phyloP scores from a whole-genome alignment of 306 rosid species.

The Gastrolobium villosum region DNA sequence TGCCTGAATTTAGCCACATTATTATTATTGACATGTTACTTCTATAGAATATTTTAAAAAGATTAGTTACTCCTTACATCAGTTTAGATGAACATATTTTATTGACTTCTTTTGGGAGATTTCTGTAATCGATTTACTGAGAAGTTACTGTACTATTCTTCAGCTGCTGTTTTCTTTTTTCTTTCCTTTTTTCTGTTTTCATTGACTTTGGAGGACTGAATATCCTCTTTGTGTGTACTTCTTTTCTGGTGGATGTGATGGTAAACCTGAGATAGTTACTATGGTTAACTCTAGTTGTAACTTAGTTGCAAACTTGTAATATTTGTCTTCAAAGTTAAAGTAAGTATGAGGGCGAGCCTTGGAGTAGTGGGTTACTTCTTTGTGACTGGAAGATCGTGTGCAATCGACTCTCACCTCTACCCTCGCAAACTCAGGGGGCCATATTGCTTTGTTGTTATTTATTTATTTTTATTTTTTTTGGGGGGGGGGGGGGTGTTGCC shows the following conservation, averaged over 20 bases:
- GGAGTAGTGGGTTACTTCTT: too few relatives aligned
- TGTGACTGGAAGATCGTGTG: too few relatives aligned
- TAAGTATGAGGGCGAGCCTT: background rate
- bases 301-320: background rate
- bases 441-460: too few relatives aligned
- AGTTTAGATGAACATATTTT: background rate
- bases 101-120: background rate
- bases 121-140: background rate
- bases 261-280: background rate
- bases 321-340: background rate
- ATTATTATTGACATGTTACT: too few relatives aligned
- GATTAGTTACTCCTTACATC: too few relatives aligned
- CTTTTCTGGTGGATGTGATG: background rate
- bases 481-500: too few relatives aligned
- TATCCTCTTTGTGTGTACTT: background rate
- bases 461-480: too few relatives aligned
- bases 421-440: too few relatives aligned
- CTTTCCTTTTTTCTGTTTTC: slow-evolving; percentile 1
- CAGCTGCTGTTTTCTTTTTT: background rate
- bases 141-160: background rate
- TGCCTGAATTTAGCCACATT: too few relatives aligned
- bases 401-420: too few relatives aligned
- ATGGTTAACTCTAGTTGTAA: slow-evolving; percentile 13
- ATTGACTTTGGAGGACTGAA: background rate
- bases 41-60: too few relatives aligned